Conservation (phyloP, 2,329 filamentous ascomycete species). For the Cercospora citrullina region DNA sequence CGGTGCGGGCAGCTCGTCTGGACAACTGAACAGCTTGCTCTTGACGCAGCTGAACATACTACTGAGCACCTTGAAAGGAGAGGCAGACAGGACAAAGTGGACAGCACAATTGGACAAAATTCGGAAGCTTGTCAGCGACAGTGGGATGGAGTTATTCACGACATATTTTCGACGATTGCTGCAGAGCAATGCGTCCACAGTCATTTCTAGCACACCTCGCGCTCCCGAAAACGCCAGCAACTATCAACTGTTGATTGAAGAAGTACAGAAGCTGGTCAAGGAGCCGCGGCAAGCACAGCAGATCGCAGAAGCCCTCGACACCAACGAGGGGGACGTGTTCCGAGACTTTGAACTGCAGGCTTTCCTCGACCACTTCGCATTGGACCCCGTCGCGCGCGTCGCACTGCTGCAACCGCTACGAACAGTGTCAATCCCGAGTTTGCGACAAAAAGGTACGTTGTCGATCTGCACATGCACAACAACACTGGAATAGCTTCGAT, state of each 20-base stretch:
- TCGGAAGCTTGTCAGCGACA: constrained; percentile 91
- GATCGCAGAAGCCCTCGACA: constrained; percentile 91
- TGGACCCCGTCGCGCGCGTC: constrained; percentile 84
- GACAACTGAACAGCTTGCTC: constrained; percentile 79
- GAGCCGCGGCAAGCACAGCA: constrained; percentile 81
- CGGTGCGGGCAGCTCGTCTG: constrained; percentile 44
- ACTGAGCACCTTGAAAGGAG: constrained; percentile 91
- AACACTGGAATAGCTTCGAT: neutral
- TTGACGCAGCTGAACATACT: constrained; percentile 94
- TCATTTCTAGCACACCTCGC: constrained; percentile 79
- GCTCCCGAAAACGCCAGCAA: constrained; percentile 70
- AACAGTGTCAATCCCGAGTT: constrained; percentile 72
- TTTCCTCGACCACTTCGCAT: constrained; percentile 94
- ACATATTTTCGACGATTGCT: constrained; percentile 94
- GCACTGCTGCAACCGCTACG: constrained; percentile 88
- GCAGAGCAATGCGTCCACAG: constrained; percentile 84
- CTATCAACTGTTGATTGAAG: constrained; percentile 76
- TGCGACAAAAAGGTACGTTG: constrained; percentile 78
- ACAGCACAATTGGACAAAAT: constrained; percentile 89
- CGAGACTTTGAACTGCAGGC: constrained; percentile 94
- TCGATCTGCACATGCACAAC: neutral
- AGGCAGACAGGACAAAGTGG: constrained; percentile 88
- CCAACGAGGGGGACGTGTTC: constrained; percentile 87
- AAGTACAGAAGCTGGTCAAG: constrained; percentile 81
- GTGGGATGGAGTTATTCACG: constrained; percentile 98